A percentile compares a stretch with the other conserved stretches of the same genome.
Conservation (phyloP, 2,329 filamentous ascomycete species). For the Diplodia seriata region DNA sequence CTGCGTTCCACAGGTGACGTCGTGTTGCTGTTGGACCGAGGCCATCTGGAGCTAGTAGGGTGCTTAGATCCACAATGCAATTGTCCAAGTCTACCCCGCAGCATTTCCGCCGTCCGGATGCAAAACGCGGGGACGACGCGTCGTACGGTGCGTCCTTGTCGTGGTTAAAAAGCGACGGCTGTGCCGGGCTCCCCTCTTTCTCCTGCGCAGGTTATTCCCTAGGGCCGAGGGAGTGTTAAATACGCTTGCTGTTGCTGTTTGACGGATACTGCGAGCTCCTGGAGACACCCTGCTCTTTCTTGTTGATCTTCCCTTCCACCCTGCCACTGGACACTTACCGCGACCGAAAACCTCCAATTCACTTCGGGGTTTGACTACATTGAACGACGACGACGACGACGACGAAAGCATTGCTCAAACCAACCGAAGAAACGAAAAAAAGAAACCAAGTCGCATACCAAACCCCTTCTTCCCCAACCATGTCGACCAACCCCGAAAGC, state of each 20-base stretch:
- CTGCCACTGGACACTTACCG: neutral
- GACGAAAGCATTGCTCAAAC: neutral
- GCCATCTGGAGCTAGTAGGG: neutral
- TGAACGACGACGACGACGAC: neutral
- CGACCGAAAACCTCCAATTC: neutral
- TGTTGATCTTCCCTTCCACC: neutral
- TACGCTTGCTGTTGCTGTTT: neutral
- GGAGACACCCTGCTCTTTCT: neutral
- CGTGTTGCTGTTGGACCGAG: neutral
- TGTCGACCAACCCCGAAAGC: conserved; percentile 24
- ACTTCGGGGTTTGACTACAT: neutral
- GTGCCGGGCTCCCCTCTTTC: neutral
- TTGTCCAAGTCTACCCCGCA: neutral
- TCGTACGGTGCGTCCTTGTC: neutral
- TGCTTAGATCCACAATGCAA: neutral
- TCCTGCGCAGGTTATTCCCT: neutral
- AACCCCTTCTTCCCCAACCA: neutral
- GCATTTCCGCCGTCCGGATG: neutral
- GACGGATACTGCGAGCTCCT: neutral
- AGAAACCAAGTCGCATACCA: neutral
- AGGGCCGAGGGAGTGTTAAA: neutral
- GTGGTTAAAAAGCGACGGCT: neutral
- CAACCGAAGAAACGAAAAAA: neutral
- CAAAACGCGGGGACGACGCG: neutral
- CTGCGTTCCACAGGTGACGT: neutral